Percentiles rank a stretch among this genome's conserved stretches.
phyloP scores from a whole-genome alignment of 345 rosid species.

The Ricinus communis region DNA sequence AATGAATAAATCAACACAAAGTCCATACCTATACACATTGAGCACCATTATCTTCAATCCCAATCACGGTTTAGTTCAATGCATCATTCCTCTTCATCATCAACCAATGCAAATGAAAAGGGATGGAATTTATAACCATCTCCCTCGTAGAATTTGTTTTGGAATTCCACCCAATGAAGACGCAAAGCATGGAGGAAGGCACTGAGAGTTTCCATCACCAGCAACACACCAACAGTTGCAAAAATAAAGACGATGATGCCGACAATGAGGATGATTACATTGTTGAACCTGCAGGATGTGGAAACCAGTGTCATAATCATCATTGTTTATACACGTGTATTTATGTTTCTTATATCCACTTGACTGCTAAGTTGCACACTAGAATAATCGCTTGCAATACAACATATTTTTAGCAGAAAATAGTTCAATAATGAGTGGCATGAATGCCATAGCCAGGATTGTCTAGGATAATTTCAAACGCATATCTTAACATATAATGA shows the following conservation, averaged over 20 bases:
- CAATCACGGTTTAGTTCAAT: background rate
- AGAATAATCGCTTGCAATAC: too few relatives aligned
- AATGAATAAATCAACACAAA: conserved; percentile 33
- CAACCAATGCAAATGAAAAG: conserved; percentile 52
- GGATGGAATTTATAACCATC: conserved; percentile 91
- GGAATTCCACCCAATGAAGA: conserved; percentile 98
- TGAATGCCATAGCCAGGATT: too few relatives aligned
- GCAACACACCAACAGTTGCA: conserved; percentile 88
- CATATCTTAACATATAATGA: too few relatives aligned
- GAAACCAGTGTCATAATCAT: conserved; percentile 5
- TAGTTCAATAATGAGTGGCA: background rate
- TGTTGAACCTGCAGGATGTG: conserved; percentile 62
- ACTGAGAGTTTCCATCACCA: conserved; percentile 96
- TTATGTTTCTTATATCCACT: background rate
- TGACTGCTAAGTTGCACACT: too few relatives aligned
- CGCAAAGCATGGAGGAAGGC: conserved; percentile 94
- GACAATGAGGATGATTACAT: conserved; percentile 55
- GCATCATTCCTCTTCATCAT: conserved; percentile 61
- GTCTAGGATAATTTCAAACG: too few relatives aligned
- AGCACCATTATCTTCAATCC: conserved; percentile 3
- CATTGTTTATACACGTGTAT: background rate
- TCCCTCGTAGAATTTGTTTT: conserved; percentile 96
- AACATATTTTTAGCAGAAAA: too few relatives aligned
- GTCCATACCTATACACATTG: conserved; percentile 24
- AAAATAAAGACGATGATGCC: conserved; percentile 71